These are phyloP conservation scores for Endocarpon pusillum DNA, from an alignment of 495 filamentous ascomycete genomes.

Conservation along the genomic window DNA sequence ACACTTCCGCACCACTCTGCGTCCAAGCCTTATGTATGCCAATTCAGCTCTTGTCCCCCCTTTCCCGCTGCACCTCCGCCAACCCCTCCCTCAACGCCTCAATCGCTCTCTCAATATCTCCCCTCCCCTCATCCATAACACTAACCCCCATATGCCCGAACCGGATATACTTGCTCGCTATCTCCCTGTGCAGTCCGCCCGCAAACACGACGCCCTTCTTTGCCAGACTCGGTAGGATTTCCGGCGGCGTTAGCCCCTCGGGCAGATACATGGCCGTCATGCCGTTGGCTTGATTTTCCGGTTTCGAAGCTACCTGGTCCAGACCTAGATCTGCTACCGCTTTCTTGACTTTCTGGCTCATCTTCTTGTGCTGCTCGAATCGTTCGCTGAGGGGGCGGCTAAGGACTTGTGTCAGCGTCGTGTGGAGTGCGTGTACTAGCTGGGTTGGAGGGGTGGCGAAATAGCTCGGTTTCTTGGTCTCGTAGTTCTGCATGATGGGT, in stretches of 20 bases:
- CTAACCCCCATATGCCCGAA: conserved; percentile 96
- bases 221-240: conserved; percentile 69
- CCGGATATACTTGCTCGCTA: conserved; percentile 52
- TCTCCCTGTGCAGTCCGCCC: conserved; percentile 82
- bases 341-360: conserved; percentile 69
- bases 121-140: conserved; percentile 37
- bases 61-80: conserved; percentile 43
- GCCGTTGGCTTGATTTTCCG: conserved; percentile 82
- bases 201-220: conserved; percentile 91
- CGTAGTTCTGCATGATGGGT: conserved; percentile 98
- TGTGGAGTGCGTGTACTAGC: conserved; percentile 85
- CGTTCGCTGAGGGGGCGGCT: conserved; percentile 57
- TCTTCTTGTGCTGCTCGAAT: conserved; percentile 59
- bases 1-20: too few relatives aligned
- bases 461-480: conserved; percentile 90
- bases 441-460: conserved; percentile 94
- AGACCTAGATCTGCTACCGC: conserved; percentile 63
- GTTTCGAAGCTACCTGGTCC: conserved; percentile 65
- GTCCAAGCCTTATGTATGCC: too few relatives aligned
- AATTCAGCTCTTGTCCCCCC: too few relatives aligned
- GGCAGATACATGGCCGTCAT: conserved; percentile 97
- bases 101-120: conserved; percentile 70
- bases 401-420: conserved; percentile 76
- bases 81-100: conserved; percentile 57
- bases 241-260: conserved; percentile 57